Evolutionary conservation across 306 rosid species (phyloP), one percentile per base, ranked within the genome.

Genomic region (Acacia crassicarpa): DNA sequence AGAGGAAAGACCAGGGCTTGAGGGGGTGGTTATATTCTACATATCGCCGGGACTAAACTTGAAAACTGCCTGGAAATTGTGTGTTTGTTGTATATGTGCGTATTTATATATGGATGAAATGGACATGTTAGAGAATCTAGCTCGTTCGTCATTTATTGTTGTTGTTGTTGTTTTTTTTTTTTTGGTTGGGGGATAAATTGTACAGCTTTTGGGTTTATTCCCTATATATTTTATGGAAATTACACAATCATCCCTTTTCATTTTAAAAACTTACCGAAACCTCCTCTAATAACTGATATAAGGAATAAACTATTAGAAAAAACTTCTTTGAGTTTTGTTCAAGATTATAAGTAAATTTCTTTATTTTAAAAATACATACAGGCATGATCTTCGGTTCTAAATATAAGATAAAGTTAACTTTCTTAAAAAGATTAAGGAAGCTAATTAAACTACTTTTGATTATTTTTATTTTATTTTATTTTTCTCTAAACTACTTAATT

Each of bases 31-130:
- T 72, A 68, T 22, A n/a, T 58, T n/a, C 32, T 58, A 58, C 74
- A 66, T 81, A 72, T 76, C 78, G 72, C 69, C 72, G 19, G 58
- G 74, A 81, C 45, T 74, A 73, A 53, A 48, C 74, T 86, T 22
- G 2, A 54, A 62, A 46, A 61, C 19, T 8, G 46, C 82, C 22
- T 4, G 61, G 63, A 62, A 27, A 4, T 75, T 75, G 78, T 45
- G 74, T 72, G 53, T 48, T 48, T 48, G 53, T 83, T 58, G 35
- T 25, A 3, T 11, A 3, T 11, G 67, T 12, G 35, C 1, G 17
- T 48, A 58, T 80, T 12, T 48, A 48, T 48, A 46, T 32, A 32
- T 32, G 49, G 10, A 45, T 46, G 53, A 3, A 46, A 48, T 27
- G 38, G 68, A 62, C 68, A 11, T 5, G 20, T 6, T 10, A 5